These are phyloP conservation scores for Trichoderma sp. DNA, from an alignment of 2,329 filamentous ascomycete genomes.

Conservation along the genomic window DNA sequence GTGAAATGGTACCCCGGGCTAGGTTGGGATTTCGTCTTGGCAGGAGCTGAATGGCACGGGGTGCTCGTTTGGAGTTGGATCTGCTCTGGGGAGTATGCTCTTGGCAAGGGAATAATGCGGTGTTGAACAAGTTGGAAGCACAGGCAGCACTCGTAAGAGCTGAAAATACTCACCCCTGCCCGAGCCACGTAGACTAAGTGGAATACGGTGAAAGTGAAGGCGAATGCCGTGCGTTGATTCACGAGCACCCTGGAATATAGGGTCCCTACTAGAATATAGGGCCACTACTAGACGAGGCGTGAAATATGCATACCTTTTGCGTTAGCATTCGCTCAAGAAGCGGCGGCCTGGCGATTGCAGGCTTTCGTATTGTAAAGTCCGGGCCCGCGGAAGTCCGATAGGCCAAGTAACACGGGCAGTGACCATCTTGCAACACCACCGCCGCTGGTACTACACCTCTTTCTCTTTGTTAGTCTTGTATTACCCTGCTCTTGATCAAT, in stretches of 20 bases:
- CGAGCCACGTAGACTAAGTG: neutral
- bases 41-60: neutral
- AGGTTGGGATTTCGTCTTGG: neutral
- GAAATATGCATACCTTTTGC: slow-evolving; percentile 13
- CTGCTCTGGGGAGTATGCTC: neutral
- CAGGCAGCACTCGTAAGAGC: neutral
- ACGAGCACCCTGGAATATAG: neutral
- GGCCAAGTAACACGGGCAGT: neutral
- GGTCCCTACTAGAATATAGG: neutral
- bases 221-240: neutral
- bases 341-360: neutral
- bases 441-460: neutral
- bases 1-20: neutral
- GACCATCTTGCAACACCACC: neutral
- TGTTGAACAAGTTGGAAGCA: neutral
- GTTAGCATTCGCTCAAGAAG: neutral
- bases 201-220: neutral
- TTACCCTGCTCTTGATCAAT: neutral
- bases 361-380: neutral
- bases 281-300: neutral
- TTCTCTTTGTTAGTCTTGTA: neutral
- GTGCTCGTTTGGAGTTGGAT: neutral
- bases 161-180: neutral
- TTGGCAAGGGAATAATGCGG: neutral
- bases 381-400: neutral